A percentile compares a stretch with the other conserved stretches of the same genome.
phyloP scores from a whole-genome alignment of 108 stramenopile species.

The Pseudonitzschia pungens region DNA sequence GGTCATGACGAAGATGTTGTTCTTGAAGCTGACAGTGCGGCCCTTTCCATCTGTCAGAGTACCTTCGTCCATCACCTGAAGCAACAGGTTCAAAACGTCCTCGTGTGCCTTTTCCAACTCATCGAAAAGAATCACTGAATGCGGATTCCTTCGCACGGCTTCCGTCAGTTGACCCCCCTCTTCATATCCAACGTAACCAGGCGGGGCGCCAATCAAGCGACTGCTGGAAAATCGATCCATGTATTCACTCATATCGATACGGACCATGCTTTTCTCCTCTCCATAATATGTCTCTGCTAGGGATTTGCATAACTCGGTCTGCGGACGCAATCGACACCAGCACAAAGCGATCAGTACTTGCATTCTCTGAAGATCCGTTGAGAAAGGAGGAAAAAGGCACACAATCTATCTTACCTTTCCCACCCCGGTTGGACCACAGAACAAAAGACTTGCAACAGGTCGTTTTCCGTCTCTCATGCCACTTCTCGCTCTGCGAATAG shows the following conservation, averaged over 20 bases:
- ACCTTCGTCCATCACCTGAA: slow-evolving; percentile 96
- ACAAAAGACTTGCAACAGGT: slow-evolving; percentile 85
- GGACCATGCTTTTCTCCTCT: slow-evolving; percentile 81
- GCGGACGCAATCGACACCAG: neutral
- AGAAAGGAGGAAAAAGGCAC: neutral
- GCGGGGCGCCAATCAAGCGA: slow-evolving; percentile 90
- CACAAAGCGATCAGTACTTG: slow-evolving; percentile 9
- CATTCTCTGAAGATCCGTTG: no score
- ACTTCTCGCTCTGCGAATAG: slow-evolving; percentile 79
- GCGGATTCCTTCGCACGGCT: slow-evolving; percentile 80
- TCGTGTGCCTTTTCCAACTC: slow-evolving; percentile 92
- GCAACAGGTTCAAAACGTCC: slow-evolving; percentile 90
- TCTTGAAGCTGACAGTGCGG: slow-evolving; percentile 89
- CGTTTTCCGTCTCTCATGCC: slow-evolving; percentile 73
- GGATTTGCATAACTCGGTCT: slow-evolving; percentile 90
- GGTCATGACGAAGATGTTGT: slow-evolving; percentile 95
- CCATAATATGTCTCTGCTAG: slow-evolving; percentile 86
- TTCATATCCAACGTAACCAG: slow-evolving; percentile 93
- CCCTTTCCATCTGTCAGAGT: slow-evolving; percentile 95
- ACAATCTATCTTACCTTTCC: slow-evolving; percentile 43
- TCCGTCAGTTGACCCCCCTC: slow-evolving; percentile 96
- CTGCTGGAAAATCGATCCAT: slow-evolving; percentile 93
- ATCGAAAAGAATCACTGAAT: slow-evolving; percentile 76
- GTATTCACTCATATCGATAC: slow-evolving; percentile 94
- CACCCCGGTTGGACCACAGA: slow-evolving; percentile 92